A percentile compares a stretch with the other conserved stretches of the same genome.
These are phyloP conservation scores for Asterophora parasitica DNA, from an alignment of 768 basidiomycete genomes.

Conservation along the genomic window DNA sequence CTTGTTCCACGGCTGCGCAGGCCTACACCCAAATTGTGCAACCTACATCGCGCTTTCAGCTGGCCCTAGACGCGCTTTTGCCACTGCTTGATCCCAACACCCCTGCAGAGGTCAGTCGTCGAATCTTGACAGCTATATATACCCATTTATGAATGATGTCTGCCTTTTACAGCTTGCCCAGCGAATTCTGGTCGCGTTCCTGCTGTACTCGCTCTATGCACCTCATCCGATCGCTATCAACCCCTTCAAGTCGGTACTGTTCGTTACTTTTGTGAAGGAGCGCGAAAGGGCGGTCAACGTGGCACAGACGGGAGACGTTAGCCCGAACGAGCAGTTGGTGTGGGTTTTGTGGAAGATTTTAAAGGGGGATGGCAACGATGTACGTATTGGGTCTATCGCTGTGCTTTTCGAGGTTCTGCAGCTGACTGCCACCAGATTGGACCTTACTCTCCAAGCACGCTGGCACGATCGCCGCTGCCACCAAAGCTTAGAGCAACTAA, in stretches of 20 bases:
- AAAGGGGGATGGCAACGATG: slow-evolving; percentile 79
- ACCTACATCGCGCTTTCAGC: slow-evolving; percentile 73
- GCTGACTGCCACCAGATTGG: slow-evolving; percentile 49
- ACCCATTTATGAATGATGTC: slow-evolving; percentile 2
- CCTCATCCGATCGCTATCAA: slow-evolving; percentile 77
- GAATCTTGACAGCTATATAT: slow-evolving; percentile 2
- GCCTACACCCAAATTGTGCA: slow-evolving; percentile 74
- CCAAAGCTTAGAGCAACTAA: slow-evolving; percentile 71
- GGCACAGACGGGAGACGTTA: slow-evolving; percentile 43
- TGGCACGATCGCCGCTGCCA: slow-evolving; percentile 71
- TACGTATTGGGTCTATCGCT: slow-evolving; percentile 28
- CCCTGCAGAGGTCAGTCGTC: slow-evolving; percentile 44
- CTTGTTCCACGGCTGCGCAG: slow-evolving; percentile 74
- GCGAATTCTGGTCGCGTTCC: slow-evolving; percentile 74
- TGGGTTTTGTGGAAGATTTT: slow-evolving; percentile 88
- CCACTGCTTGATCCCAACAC: slow-evolving; percentile 58
- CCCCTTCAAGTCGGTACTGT: slow-evolving; percentile 74
- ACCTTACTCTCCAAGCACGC: slow-evolving; percentile 71
- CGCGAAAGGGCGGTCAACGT: slow-evolving; percentile 53
- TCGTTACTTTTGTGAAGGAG: slow-evolving; percentile 64
- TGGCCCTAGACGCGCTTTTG: slow-evolving; percentile 77
- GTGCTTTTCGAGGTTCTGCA: too few relatives aligned
- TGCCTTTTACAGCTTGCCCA: slow-evolving; percentile 49
- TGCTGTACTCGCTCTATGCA: slow-evolving; percentile 75
- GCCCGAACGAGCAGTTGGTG: slow-evolving; percentile 70